Conservation (phyloP, 768 basidiomycete genomes). For the Suillus lakei region DNA sequence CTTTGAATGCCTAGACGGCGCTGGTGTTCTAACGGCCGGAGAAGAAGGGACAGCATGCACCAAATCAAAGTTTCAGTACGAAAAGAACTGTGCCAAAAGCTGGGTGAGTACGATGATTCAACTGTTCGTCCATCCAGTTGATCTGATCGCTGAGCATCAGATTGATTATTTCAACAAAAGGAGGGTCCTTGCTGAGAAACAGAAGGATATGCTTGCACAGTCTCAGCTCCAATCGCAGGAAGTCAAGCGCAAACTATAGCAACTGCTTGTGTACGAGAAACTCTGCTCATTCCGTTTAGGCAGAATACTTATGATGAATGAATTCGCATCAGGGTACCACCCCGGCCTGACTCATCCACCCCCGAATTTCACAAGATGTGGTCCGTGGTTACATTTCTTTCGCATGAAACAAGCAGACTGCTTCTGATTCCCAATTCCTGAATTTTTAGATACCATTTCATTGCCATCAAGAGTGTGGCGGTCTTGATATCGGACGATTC, state of each 20-base stretch:
- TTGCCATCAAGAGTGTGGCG: neutral
- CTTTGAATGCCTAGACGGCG: constrained; percentile 80
- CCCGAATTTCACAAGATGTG: neutral
- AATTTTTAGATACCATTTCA: neutral
- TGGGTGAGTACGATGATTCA: constrained; percentile 63
- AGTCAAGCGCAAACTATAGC: constrained; percentile 24
- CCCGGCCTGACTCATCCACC: neutral
- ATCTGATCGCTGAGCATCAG: constrained; percentile 43
- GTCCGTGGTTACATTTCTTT: neutral
- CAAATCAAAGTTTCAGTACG: constrained; percentile 61
- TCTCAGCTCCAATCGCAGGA: constrained; percentile 42
- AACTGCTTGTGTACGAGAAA: neutral
- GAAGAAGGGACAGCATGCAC: constrained; percentile 68
- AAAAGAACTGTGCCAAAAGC: constrained; percentile 80
- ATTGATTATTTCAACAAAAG: constrained; percentile 96
- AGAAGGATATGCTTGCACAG: constrained; percentile 69
- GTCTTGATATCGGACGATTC: neutral
- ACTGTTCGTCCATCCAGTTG: constrained; percentile 5
- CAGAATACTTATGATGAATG: constrained; percentile 4
- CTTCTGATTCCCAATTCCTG: constrained; percentile 3
- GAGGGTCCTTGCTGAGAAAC: constrained; percentile 78
- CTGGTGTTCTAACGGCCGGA: constrained; percentile 72
- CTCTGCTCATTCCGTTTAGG: neutral
- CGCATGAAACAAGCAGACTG: neutral
- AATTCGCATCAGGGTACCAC: neutral